Percentiles rank a stretch among this genome's conserved stretches.
Conservation (phyloP, 202 grass and related monocot genomes). For the Zizania palustris region DNA sequence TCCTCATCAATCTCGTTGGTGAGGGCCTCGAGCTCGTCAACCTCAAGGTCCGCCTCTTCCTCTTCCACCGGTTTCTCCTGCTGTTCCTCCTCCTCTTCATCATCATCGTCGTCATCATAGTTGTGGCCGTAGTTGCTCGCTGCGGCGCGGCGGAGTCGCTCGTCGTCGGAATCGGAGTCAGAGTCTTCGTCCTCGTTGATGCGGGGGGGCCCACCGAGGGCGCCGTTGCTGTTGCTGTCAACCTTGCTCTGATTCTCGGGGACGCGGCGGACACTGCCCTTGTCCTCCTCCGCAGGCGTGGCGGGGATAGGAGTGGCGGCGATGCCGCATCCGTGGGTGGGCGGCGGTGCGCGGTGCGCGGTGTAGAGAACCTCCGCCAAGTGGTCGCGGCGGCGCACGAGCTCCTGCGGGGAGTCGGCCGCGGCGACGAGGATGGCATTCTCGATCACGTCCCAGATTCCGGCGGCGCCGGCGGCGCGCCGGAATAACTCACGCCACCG, state of each 20-base stretch:
- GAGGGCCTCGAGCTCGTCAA: slow-evolving; percentile 70
- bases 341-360: slow-evolving; percentile 38
- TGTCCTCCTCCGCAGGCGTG: slow-evolving; percentile 65
- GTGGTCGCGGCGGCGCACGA: slow-evolving; percentile 78
- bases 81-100: slow-evolving; percentile 34
- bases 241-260: slow-evolving; percentile 65
- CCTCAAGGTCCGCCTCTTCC: slow-evolving; percentile 45
- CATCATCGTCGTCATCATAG: slow-evolving; percentile 67
- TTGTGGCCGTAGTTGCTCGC: slow-evolving; percentile 69
- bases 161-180: slow-evolving; percentile 71
- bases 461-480: slow-evolving; percentile 57
- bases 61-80: slow-evolving; percentile 23
- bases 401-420: slow-evolving; percentile 72
- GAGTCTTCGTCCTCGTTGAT: slow-evolving; percentile 33
- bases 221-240: slow-evolving; percentile 56
- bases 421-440: slow-evolving; percentile 81
- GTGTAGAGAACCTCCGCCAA: slow-evolving; percentile 79
- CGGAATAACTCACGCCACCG: slow-evolving; percentile 87
- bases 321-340: slow-evolving; percentile 43
- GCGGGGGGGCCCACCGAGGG: background rate
- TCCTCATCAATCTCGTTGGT: slow-evolving; percentile 82
- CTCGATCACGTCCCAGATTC: slow-evolving; percentile 87
- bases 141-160: slow-evolving; percentile 68
- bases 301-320: slow-evolving; percentile 42
- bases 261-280: slow-evolving; percentile 78